Evolutionary conservation across 805 yeast species (phyloP).

Genomic region (Ogataea siamensis): DNA sequence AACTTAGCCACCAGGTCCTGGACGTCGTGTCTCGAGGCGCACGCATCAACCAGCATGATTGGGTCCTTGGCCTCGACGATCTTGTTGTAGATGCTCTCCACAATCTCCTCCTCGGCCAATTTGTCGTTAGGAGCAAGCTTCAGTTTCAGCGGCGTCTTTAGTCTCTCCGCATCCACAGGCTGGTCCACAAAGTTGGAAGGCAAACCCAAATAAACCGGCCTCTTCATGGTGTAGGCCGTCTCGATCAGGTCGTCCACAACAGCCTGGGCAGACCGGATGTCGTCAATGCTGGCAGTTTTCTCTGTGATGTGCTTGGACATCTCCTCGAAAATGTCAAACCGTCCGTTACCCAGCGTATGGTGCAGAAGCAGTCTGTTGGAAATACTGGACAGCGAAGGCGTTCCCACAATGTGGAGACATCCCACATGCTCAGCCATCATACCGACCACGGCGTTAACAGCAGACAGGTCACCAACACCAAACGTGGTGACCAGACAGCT

Average conservation of each 20-base stretch:
- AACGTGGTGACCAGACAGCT: conserved; percentile 78
- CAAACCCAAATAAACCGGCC: conserved; percentile 80
- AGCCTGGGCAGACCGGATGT: conserved; percentile 61
- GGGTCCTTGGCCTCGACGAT: conserved; percentile 64
- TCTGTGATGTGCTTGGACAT: conserved; percentile 74
- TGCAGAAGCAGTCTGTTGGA: conserved; percentile 71
- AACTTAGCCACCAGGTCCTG: conserved; percentile 60
- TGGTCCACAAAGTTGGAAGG: conserved; percentile 80
- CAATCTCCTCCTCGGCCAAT: conserved; percentile 62
- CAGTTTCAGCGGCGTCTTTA: conserved; percentile 66
- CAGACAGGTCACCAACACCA: conserved; percentile 88
- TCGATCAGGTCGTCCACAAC: conserved; percentile 73
- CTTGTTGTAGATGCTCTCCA: conserved; percentile 49
- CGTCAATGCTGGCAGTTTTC: conserved; percentile 63
- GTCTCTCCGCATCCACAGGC: conserved; percentile 52
- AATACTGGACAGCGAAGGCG: conserved; percentile 74
- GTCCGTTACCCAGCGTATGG: conserved; percentile 84
- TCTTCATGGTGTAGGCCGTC: conserved; percentile 66
- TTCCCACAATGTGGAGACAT: conserved; percentile 80
- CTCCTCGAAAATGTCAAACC: conserved; percentile 72
- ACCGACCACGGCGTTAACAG: conserved; percentile 85
- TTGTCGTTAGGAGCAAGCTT: conserved; percentile 54
- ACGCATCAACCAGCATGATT: conserved; percentile 78
- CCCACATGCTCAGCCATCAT: conserved; percentile 89
- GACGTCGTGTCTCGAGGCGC: conserved; percentile 77